Evolutionary conservation across 2,329 filamentous ascomycete species (phyloP).

Genomic region (Alternaria tenuissima): DNA sequence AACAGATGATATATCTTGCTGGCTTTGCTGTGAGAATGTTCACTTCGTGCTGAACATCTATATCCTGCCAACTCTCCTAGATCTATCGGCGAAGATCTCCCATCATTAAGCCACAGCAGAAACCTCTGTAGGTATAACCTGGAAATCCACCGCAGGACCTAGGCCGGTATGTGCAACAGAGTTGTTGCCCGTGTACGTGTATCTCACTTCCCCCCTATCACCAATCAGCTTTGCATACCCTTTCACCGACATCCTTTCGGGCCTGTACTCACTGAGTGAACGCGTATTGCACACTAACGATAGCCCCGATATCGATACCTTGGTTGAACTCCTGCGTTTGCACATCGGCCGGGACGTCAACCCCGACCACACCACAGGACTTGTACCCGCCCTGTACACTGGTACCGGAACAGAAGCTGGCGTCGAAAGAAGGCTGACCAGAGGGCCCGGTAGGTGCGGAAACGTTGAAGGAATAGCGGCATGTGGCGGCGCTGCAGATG

Average conservation of each 20-base stretch:
- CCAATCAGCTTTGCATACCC: background rate
- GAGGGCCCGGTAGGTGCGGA: constrained; percentile 19
- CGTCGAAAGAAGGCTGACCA: constrained; percentile 25
- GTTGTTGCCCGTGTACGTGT: constrained; percentile 8
- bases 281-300: constrained; percentile 21
- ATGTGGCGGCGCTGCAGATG: constrained; percentile 31
- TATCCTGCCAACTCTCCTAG: rapidly evolving
- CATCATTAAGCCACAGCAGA: constrained; percentile 10
- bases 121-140: constrained; percentile 19
- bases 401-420: constrained; percentile 21
- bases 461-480: constrained; percentile 31
- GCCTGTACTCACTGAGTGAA: constrained; percentile 20
- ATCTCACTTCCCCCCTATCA: constrained; percentile 4
- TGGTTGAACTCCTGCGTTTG: constrained; percentile 24
- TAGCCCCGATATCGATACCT: constrained; percentile 16
- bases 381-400: constrained; percentile 27
- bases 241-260: no score
- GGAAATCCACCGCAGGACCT: constrained; percentile 4
- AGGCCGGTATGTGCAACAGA: constrained; percentile 1
- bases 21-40: no score
- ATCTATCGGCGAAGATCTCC: background rate
- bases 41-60: background rate
- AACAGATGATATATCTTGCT: no score
- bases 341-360: constrained; percentile 22
- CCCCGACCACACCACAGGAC: constrained; percentile 18